phyloP scores from a whole-genome alignment of 805 yeast genomes.

The Wickerhamiella azyma region DNA sequence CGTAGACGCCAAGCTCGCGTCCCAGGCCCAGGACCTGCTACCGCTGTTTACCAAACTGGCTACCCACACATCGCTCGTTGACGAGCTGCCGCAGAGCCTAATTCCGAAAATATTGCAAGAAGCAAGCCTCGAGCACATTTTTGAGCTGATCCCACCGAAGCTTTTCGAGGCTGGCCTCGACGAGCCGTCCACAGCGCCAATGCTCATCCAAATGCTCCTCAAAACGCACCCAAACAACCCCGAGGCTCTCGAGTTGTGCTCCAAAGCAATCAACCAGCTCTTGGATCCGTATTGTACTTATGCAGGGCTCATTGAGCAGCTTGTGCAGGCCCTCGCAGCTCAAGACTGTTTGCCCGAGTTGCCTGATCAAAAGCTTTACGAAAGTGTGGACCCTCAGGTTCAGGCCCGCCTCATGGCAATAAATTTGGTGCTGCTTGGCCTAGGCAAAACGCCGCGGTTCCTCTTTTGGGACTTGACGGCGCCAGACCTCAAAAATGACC shows the following conservation, averaged over 20 bases:
- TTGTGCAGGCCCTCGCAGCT: slow-evolving; percentile 5
- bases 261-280: slow-evolving; percentile 10
- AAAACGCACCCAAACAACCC: background rate
- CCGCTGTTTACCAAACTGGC: slow-evolving; percentile 13
- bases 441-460: background rate
- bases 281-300: slow-evolving; percentile 11
- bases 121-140: slow-evolving; percentile 10
- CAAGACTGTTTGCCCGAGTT: background rate
- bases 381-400: slow-evolving; percentile 11
- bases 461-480: slow-evolving; percentile 4
- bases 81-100: slow-evolving; percentile 11
- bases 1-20: background rate
- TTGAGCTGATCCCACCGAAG: slow-evolving; percentile 8
- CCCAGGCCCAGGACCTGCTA: slow-evolving; percentile 6
- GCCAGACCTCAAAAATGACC: slow-evolving; percentile 2
- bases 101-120: slow-evolving; percentile 11
- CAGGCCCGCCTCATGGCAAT: slow-evolving; percentile 16
- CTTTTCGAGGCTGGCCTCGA: slow-evolving; percentile 9
- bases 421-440: slow-evolving; percentile 10
- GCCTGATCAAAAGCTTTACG: slow-evolving; percentile 14
- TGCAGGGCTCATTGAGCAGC: slow-evolving; percentile 5
- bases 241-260: slow-evolving; percentile 3
- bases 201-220: slow-evolving; percentile 11
- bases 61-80: slow-evolving; percentile 7
- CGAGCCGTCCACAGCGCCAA: slow-evolving; percentile 10